Base-by-base conservation (phyloP, 1,284 basidiomycete genomes). In the Cronartium quercuum region DNA sequence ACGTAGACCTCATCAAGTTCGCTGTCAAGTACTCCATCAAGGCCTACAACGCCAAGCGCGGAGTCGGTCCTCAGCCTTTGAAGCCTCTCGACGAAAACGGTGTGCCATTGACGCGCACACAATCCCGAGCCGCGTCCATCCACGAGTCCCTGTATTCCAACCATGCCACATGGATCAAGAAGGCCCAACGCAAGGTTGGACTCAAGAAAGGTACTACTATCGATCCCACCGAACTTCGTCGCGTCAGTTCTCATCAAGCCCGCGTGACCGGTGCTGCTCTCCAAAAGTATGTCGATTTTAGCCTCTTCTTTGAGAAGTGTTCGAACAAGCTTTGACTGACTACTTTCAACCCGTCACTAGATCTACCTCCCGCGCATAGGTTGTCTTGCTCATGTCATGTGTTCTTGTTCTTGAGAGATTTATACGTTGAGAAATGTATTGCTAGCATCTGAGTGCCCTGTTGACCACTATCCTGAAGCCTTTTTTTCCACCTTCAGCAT, bases 101-200 rank as follows among this genome's bases (percentile, higher is more conserved):
- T 9, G 41, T 74, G n/a, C 63, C 71, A 60, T 58, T 74, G 40
- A 60, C 55, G n/a, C 71, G 71, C 21, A 74, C 71, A 9, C 40
- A 63, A 35, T 73, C 69, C 55, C 69, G 42, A 2, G 51, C 51
- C 13, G 35, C 60, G n/a, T 61, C 60, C 35, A 34, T 61, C 18
- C 71, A 74, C 24, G 71, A 74, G 40, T 74, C 71, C 7, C 62
- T 74, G 15, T 74, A 74, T 51, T 74, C 71, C 12, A 74, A 66
- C 29, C 71, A 74, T 47, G 71, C 51, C 29, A 66, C 71, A 38
- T 74, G 71, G 71, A 74, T 74, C 40, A 66, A 74, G 41, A 60
- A 60, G 34, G 63, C 64, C 24, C 71, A 66, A 57, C 71, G 71
- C 18, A 64, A 55, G 18, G 64, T 74, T 66, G 64, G 64, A 6